Percentiles rank a stretch among this genome's conserved stretches.
These are phyloP conservation scores for Fragosphaeria purpurea DNA, from an alignment of 2,329 filamentous ascomycete species.

Conservation along the genomic window DNA sequence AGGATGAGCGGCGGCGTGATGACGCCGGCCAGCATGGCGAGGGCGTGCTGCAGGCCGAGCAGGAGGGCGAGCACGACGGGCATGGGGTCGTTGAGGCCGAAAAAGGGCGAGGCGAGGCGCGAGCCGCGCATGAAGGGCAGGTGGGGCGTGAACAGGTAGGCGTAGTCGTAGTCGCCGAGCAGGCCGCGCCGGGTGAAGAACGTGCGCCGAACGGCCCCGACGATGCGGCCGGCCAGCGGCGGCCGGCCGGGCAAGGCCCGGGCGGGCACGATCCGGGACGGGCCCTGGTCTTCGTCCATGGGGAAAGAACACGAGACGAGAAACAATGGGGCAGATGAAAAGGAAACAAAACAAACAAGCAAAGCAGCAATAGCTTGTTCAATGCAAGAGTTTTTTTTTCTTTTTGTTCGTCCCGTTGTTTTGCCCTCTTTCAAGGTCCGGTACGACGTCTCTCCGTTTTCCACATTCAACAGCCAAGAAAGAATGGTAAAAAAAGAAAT, in stretches of 20 bases:
- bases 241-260: conserved; percentile 7
- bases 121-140: conserved; percentile 69
- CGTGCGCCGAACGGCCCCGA: conserved; percentile 26
- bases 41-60: conserved; percentile 68
- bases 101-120: conserved; percentile 59
- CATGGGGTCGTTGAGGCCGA: conserved; percentile 71
- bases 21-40: conserved; percentile 66
- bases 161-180: conserved; percentile 83
- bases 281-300: conserved; percentile 49
- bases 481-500: too few relatives aligned
- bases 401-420: too few relatives aligned
- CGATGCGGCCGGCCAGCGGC: conserved; percentile 19
- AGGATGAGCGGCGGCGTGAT: conserved; percentile 74
- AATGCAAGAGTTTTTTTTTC: too few relatives aligned
- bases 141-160: conserved; percentile 71
- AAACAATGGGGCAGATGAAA: too few relatives aligned
- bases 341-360: too few relatives aligned
- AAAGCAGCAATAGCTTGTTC: too few relatives aligned
- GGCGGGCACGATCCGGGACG: conserved; percentile 37
- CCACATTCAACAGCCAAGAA: too few relatives aligned
- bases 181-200: conserved; percentile 59
- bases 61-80: conserved; percentile 64
- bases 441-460: too few relatives aligned
- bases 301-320: neutral
- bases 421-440: too few relatives aligned